Evolutionary conservation across 805 yeast species (phyloP), one percentile per base, ranked within the genome.

Genomic region (Kodamaea restingae): DNA sequence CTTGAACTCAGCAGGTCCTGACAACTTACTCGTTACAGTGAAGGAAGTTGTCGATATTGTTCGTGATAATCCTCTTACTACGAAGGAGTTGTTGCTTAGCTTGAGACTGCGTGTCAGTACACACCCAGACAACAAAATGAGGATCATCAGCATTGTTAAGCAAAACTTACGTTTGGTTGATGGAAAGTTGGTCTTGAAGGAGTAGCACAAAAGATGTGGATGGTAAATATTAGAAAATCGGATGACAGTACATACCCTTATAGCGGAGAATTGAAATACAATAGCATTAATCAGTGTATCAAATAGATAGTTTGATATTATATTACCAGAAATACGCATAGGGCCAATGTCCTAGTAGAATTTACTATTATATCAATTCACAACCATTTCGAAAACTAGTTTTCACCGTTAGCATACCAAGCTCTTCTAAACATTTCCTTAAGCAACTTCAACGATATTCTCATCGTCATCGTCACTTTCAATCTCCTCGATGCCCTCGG

Each of bases 41-140:
- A 78, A 74, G 35, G 95, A 87, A 52, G 84, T 90, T 39, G 73
- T 82, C 44, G 70, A 67, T 21, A 73, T 83, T 26, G 80, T 88
- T 9, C 65, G 61, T 12, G 67, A 68, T 43, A 76, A 76, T 35
- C 81, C 82, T 9, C 63, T 76, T 18, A 76, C 82, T 2, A 77
- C 80, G 34, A 81, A 78, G 55, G 83, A 74, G 46, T 71, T 86
- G 55, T 76, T 85, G 40, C 67, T 69, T 36, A 71, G 71, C 38
- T 72, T 83, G 51, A 82, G 73, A 61, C 68, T 70, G 37, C 82
- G 84, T 52, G 76, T 87, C 38, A 72, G 70, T 35, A 71, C 73
- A 39, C 83, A 83, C 57, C 76, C 76, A 24, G 82, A 76, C 39
- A 83, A 84, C 58, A 80, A 73, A 49, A 71, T 64, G 29, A 67